Base-by-base conservation (phyloP, 306 rosid genomes). In the Castanopsis chinensis region DNA sequence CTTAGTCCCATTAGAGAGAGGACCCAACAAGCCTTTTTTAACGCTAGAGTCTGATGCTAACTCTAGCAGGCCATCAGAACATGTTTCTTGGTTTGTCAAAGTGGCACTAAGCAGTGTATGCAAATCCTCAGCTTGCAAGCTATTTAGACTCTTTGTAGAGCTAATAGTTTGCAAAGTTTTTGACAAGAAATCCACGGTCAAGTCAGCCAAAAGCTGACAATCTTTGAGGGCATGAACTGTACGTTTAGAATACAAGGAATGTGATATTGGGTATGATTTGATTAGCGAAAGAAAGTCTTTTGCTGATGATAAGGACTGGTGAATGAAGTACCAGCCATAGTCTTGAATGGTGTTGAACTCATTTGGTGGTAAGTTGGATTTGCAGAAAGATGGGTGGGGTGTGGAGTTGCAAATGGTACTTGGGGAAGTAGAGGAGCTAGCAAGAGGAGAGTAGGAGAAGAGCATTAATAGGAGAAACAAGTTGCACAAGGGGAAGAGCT, bases 301-400 rank as follows among this genome's bases (percentile, higher is more conserved):
- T 55, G 90, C 76, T 32, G 28, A 53, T 81, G 82, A 78, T 54
- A 81, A 68, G 32, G 86, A 87, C 73, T 81, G 82, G 14, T 43
- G 77, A 25, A 83, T 77, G 83, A 83, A 76, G 82, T 78, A 81
- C 65, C 13, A 43, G 76, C 49, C 13, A 68, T 72, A 81, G 57
- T 81, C 80, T 1, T 71, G 75, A 6, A 25, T 61, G 52, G 87
- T 71, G 25, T 20, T 64, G 3, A n/a, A 3, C 43, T 55, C 19
- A 1, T 58, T n/a, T 41, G 75, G 32, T 9, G 85, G 83, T 0
- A 81, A 70, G 73, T 77, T 78, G 10, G 82, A 72, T 67, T 18
- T 72, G 82, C 90, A 86, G 51, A 86, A 86, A 58, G 80, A 13
- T 51, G 90, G 85, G 52, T 80, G 74, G 53, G 70, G 83, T 64